phyloP scores from a whole-genome alignment of 2,329 filamentous ascomycete species.

The Scleromitrula shiraiana region DNA sequence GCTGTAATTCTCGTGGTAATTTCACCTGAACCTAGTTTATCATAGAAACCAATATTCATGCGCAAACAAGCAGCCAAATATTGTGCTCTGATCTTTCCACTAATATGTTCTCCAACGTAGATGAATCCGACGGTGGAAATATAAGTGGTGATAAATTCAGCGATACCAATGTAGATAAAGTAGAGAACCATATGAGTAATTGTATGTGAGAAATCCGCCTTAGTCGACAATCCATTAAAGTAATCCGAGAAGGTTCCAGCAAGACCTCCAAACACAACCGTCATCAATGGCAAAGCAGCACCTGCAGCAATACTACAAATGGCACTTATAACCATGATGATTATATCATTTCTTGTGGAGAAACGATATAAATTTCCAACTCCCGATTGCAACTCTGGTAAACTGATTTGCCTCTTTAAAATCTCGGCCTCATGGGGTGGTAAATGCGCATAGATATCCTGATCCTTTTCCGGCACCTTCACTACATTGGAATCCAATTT shows the following conservation, averaged over 20 bases:
- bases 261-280: constrained; percentile 67
- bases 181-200: constrained; percentile 64
- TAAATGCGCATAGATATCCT: constrained; percentile 54
- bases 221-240: constrained; percentile 42
- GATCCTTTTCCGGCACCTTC: constrained; percentile 29
- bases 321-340: constrained; percentile 42
- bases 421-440: constrained; percentile 58
- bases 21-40: constrained; percentile 86
- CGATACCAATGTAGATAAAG: constrained; percentile 78
- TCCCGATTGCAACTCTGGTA: constrained; percentile 56
- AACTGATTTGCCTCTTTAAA: constrained; percentile 59
- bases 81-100: constrained; percentile 68
- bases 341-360: constrained; percentile 42
- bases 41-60: constrained; percentile 89
- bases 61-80: constrained; percentile 79
- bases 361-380: constrained; percentile 51
- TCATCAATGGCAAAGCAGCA: constrained; percentile 48
- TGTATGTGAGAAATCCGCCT: constrained; percentile 49
- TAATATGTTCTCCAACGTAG: constrained; percentile 73
- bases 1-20: constrained; percentile 91
- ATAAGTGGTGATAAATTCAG: constrained; percentile 70
- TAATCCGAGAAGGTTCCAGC: constrained; percentile 59
- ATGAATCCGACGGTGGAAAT: constrained; percentile 83
- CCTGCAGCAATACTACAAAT: constrained; percentile 50
- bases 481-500: constrained; percentile 29